Evolutionary conservation across 2,329 filamentous ascomycete genomes (phyloP).

Genomic region (Fusarium incarnatum): DNA sequence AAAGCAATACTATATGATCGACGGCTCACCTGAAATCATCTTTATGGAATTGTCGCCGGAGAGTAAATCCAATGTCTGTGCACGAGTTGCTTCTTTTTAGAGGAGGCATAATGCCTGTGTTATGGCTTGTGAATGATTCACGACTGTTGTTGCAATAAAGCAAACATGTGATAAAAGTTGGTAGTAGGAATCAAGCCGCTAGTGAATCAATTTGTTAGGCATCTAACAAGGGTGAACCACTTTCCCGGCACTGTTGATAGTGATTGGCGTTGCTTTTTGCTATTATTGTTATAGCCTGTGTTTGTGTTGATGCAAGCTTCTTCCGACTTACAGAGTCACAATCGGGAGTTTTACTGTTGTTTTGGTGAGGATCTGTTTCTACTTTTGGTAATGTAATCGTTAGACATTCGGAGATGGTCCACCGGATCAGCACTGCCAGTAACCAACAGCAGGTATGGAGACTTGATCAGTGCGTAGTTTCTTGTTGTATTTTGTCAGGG

Average conservation of each 20-base stretch:
- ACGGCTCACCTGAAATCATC: constrained; percentile 71
- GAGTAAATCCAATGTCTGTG: constrained; percentile 78
- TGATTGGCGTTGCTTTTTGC: constrained; percentile 26
- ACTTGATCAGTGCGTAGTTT: constrained; percentile 3
- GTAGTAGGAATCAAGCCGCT: not conserved
- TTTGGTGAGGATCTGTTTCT: constrained; percentile 32
- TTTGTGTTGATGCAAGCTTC: constrained; percentile 13
- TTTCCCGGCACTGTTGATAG: constrained; percentile 5
- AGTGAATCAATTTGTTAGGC: constrained; percentile 20
- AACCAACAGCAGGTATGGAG: not conserved
- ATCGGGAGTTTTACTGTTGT: constrained; percentile 4
- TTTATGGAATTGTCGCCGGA: constrained; percentile 80
- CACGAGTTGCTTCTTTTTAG: constrained; percentile 61
- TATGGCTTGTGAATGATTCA: constrained; percentile 15
- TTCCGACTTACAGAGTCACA: constrained; percentile 32
- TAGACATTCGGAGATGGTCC: constrained; percentile 10
- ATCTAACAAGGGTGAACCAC: constrained; percentile 6
- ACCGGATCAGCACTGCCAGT: constrained; percentile 25
- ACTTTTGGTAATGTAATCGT: constrained; percentile 24
- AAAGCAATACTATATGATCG: not conserved
- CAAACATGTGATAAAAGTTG: not conserved
- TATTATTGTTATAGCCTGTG: constrained; percentile 22
- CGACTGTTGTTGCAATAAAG: not conserved
- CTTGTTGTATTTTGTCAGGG: not conserved
- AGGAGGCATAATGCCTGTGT: constrained; percentile 53